Evolutionary conservation across 106 monocot genomes (phyloP).

Genomic region (Dioscorea dumetorum): DNA sequence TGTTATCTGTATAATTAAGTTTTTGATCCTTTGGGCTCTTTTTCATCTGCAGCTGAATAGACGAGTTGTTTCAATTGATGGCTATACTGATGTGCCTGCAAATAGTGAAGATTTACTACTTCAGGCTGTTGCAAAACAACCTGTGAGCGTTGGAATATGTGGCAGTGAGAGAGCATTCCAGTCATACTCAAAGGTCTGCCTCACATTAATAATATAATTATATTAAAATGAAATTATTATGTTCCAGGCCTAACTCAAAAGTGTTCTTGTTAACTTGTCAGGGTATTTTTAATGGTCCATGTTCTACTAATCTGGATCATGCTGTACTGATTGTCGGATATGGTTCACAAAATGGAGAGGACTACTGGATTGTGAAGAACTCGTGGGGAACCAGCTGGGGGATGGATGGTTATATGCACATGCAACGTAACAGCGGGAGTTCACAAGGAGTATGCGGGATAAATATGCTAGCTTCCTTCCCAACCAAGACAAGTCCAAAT

Average conservation of each 20-base stretch:
- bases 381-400: constrained; percentile 99
- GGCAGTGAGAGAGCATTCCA: constrained; percentile 88
- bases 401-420: constrained; percentile 80
- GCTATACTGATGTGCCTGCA: constrained; percentile 73
- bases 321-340: constrained; percentile 96
- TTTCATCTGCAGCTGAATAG: constrained; percentile 35
- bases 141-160: constrained; percentile 92
- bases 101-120: constrained; percentile 68
- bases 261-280: constrained; percentile 12
- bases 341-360: constrained; percentile 72
- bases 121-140: constrained; percentile 82
- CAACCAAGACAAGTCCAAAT: constrained; percentile 78
- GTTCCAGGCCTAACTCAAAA: not conserved
- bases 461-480: constrained; percentile 84
- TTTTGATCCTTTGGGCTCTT: not conserved
- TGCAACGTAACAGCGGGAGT: constrained; percentile 65
- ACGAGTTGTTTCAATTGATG: constrained; percentile 83
- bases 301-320: constrained; percentile 89
- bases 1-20: not conserved
- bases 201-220: not conserved
- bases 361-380: constrained; percentile 97
- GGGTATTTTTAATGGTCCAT: constrained; percentile 95
- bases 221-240: not conserved
- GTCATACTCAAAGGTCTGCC: constrained; percentile 72
- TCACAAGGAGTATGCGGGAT: constrained; percentile 80